Evolutionary conservation across 257 asterid genomes (phyloP).

Genomic region (Nicotiana noctiflora): DNA sequence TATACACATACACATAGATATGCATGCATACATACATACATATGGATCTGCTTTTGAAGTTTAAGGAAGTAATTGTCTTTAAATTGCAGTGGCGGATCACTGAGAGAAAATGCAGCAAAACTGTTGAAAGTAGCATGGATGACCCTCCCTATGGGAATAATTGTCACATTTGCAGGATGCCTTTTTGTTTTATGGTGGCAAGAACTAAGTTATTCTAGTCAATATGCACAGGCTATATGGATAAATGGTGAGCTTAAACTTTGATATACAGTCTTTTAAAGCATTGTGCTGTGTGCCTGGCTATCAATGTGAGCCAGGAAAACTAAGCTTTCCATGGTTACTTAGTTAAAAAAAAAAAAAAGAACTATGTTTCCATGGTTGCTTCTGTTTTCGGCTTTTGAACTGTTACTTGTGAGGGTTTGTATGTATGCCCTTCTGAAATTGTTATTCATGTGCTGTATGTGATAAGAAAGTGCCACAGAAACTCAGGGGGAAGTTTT

Average conservation of each 20-base stretch:
- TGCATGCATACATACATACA: too few species aligned
- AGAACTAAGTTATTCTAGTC: constrained; percentile 55
- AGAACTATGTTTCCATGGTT: background rate
- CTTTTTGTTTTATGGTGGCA: constrained; percentile 84
- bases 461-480: too few species aligned
- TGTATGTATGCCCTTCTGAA: background rate
- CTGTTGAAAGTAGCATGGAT: constrained; percentile 90
- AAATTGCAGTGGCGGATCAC: constrained; percentile 54
- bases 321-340: background rate
- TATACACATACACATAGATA: background rate
- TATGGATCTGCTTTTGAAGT: background rate
- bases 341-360: background rate
- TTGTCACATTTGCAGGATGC: constrained; percentile 54
- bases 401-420: background rate
- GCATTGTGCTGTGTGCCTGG: background rate
- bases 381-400: background rate
- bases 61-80: background rate
- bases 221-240: constrained; percentile 84
- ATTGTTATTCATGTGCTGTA: background rate
- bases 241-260: constrained; percentile 52
- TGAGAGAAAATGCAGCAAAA: constrained; percentile 48
- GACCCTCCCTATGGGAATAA: constrained; percentile 66
- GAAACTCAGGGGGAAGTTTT: too few species aligned
- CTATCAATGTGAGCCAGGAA: background rate
- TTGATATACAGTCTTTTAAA: background rate